Evolutionary conservation across 1,284 basidiomycete genomes (phyloP).

Genomic region (Fomes fomentarius): DNA sequence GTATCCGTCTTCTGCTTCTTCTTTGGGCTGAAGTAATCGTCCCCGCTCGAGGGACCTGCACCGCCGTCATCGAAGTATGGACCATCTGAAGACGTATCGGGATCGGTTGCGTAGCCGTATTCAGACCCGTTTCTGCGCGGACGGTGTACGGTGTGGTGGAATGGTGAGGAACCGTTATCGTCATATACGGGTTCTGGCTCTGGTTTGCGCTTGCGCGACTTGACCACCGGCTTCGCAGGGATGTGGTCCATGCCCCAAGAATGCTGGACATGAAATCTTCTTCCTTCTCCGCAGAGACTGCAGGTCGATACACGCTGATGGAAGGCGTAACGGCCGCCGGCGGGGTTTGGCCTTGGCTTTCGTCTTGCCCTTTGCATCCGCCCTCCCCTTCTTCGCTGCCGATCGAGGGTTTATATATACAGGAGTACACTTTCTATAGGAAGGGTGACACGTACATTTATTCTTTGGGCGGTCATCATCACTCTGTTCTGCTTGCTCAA

Average conservation of each 20-base stretch:
- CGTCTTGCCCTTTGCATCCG: slow-evolving; percentile 41
- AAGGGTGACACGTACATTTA: slow-evolving; percentile 42
- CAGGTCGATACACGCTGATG: slow-evolving; percentile 78
- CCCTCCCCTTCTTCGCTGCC: slow-evolving; percentile 47
- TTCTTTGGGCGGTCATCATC: slow-evolving; percentile 30
- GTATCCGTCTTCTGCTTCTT: slow-evolving; percentile 59
- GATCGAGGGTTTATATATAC: not conserved
- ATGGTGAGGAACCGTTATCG: slow-evolving; percentile 32
- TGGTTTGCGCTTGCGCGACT: slow-evolving; percentile 74
- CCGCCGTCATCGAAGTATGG: slow-evolving; percentile 45
- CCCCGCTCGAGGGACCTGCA: slow-evolving; percentile 48
- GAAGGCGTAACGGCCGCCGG: slow-evolving; percentile 58
- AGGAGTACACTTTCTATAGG: not conserved
- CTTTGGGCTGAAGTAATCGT: slow-evolving; percentile 68
- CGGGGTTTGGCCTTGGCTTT: slow-evolving; percentile 49
- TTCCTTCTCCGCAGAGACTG: slow-evolving; percentile 77
- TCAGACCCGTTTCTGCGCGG: slow-evolving; percentile 11
- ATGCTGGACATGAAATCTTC: slow-evolving; percentile 85
- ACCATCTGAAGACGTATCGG: slow-evolving; percentile 61
- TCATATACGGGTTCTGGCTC: slow-evolving; percentile 55
- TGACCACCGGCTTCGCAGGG: slow-evolving; percentile 38
- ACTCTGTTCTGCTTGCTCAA: slow-evolving; percentile 58
- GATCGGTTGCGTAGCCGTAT: slow-evolving; percentile 34
- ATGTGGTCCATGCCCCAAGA: slow-evolving; percentile 68
- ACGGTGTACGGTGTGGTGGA: slow-evolving; percentile 19